Evolutionary conservation across 2,329 filamentous ascomycete genomes (phyloP).

Genomic region (Colletotrichum tropicicola): DNA sequence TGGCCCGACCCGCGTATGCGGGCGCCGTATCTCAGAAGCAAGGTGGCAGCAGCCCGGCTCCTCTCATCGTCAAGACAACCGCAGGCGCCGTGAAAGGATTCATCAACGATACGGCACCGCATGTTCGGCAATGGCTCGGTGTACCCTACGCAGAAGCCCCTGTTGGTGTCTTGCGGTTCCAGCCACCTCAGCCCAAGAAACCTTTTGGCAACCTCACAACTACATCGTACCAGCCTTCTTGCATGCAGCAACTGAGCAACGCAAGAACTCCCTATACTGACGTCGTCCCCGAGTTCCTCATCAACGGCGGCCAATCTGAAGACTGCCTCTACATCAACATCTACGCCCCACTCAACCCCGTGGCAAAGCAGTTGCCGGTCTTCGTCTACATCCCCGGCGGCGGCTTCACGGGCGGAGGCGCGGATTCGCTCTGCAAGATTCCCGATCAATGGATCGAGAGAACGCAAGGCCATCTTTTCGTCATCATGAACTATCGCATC

Average conservation of each 20-base stretch:
- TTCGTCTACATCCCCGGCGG: conserved; percentile 15
- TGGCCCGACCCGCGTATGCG: too few species aligned
- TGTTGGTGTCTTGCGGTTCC: conserved; percentile 56
- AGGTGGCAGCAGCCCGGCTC: too few species aligned
- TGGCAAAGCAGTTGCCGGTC: neutral
- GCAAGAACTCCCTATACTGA: conserved; percentile 31
- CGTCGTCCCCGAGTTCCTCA: neutral
- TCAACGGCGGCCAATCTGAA: conserved; percentile 34
- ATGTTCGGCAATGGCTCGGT: conserved; percentile 35
- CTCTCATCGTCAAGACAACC: neutral
- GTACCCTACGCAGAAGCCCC: conserved; percentile 67
- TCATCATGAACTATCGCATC: conserved; percentile 40
- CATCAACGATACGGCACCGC: conserved; percentile 7
- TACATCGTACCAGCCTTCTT: conserved; percentile 38
- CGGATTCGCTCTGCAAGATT: conserved; percentile 23
- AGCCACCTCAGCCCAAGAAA: conserved; percentile 41
- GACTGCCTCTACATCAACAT: conserved; percentile 45
- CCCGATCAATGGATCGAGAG: conserved; percentile 36
- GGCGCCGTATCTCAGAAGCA: neutral
- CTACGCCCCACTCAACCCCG: conserved; percentile 36
- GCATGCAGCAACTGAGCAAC: conserved; percentile 41
- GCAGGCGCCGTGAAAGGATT: neutral
- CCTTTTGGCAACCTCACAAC: conserved; percentile 36
- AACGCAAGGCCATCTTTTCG: conserved; percentile 36
- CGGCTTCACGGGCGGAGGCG: conserved; percentile 13